Evolutionary conservation across 1,284 basidiomycete genomes (phyloP).

Genomic region (Psilocybe mexicana): DNA sequence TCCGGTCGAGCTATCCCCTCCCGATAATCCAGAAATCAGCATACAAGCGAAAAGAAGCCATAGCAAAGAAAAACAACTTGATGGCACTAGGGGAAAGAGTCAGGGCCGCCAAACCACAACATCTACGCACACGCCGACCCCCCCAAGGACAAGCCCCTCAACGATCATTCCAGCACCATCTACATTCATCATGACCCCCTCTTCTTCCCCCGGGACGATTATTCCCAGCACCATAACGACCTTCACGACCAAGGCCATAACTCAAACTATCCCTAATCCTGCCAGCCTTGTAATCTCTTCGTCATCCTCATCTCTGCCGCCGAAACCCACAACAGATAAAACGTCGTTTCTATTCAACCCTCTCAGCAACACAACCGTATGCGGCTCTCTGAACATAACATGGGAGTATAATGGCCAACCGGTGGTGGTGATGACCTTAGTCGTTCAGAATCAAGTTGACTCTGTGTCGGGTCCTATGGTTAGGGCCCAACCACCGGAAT

Average conservation of each 20-base stretch:
- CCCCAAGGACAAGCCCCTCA: background rate
- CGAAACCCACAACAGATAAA: background rate
- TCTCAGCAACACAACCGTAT: slow-evolving; percentile 13
- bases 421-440: slow-evolving; percentile 14
- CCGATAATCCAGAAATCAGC: background rate
- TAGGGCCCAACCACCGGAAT: background rate
- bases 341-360: slow-evolving; percentile 10
- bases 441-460: slow-evolving; percentile 5
- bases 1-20: background rate
- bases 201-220: background rate
- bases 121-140: background rate
- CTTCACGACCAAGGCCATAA: background rate
- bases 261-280: background rate
- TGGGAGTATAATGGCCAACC: slow-evolving; percentile 11
- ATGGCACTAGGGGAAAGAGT: background rate
- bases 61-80: background rate
- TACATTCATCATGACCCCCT: background rate
- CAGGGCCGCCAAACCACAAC: background rate
- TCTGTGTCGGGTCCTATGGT: background rate
- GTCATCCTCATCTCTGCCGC: background rate
- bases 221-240: background rate
- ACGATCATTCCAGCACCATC: background rate
- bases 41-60: background rate
- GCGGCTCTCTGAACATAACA: slow-evolving; percentile 5
- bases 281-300: background rate